These are phyloP conservation scores for Malus hybrid DNA, from an alignment of 331 rosid species.

Conservation along the genomic window DNA sequence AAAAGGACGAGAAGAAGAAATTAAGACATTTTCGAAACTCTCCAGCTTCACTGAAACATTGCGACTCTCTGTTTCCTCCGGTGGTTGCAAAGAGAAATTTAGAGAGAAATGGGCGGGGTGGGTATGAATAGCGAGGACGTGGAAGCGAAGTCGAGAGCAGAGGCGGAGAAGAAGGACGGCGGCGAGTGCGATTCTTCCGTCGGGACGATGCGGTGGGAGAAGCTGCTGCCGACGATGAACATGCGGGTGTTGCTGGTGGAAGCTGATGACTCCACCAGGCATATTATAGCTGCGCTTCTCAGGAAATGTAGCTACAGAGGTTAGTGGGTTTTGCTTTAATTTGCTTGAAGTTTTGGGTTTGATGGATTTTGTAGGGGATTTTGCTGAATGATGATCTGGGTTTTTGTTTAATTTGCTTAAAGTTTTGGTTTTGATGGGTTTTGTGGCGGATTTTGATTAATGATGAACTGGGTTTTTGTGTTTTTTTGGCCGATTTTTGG, in stretches of 20 bases:
- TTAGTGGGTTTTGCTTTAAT: conserved; percentile 1
- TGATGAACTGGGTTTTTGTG: conserved; percentile 7
- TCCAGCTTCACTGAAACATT: neutral
- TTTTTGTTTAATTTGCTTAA: neutral
- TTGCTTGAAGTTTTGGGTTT: neutral
- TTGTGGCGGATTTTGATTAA: neutral
- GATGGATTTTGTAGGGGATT: neutral
- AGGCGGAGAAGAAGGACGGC: conserved; percentile 27
- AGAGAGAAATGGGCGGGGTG: conserved; percentile 43
- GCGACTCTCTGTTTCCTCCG: neutral
- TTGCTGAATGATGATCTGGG: neutral
- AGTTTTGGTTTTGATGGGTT: neutral
- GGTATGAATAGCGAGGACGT: conserved; percentile 35
- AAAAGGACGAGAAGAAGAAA: neutral
- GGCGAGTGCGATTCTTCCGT: conserved; percentile 30
- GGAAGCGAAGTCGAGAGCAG: conserved; percentile 2
- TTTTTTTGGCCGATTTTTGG: neutral
- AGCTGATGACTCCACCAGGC: conserved; percentile 93
- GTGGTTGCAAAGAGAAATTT: neutral
- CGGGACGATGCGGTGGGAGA: conserved; percentile 73
- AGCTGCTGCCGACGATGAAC: conserved; percentile 56
- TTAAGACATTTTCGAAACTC: neutral
- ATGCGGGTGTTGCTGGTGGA: conserved; percentile 80
- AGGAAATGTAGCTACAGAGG: conserved; percentile 93
- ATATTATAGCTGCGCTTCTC: conserved; percentile 84